A percentile compares a stretch with the other conserved stretches of the same genome.
Evolutionary conservation across 805 yeast species (phyloP).

Genomic region (Starmera pachycereana): DNA sequence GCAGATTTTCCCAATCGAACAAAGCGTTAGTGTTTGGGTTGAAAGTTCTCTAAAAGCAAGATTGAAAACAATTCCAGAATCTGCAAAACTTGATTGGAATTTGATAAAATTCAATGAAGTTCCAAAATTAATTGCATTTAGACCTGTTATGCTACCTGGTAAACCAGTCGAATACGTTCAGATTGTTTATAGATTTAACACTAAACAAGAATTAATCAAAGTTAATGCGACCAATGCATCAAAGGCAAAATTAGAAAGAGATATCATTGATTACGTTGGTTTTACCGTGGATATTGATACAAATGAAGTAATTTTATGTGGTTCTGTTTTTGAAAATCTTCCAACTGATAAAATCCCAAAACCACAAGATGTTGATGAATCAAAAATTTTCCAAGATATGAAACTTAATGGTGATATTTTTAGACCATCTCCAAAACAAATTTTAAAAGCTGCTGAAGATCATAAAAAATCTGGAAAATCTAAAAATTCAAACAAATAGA

Average conservation of each 20-base stretch:
- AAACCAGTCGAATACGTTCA: constrained; percentile 46
- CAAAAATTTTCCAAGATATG: constrained; percentile 20
- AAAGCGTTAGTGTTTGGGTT: constrained; percentile 49
- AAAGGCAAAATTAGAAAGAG: constrained; percentile 37
- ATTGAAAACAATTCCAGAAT: constrained; percentile 43
- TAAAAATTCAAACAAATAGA: too few species aligned
- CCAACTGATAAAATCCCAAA: constrained; percentile 28
- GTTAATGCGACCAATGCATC: constrained; percentile 34
- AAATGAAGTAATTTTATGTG: constrained; percentile 48
- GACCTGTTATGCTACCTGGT: constrained; percentile 53
- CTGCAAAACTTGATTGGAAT: constrained; percentile 63
- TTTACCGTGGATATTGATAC: constrained; percentile 53
- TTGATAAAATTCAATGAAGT: constrained; percentile 54
- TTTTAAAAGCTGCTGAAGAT: neutral
- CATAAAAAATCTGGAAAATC: too few species aligned
- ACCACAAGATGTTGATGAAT: constrained; percentile 20
- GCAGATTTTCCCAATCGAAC: constrained; percentile 36
- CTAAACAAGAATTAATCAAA: constrained; percentile 47
- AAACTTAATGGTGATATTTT: constrained; percentile 23
- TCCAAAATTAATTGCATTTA: constrained; percentile 67
- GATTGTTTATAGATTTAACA: constrained; percentile 51
- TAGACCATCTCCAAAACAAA: constrained; percentile 18
- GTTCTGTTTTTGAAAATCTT: constrained; percentile 54
- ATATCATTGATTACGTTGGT: constrained; percentile 50
- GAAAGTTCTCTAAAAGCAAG: constrained; percentile 46